Evolutionary conservation across 1,284 basidiomycete genomes (phyloP).

Genomic region (Vanrija pseudolonga): DNA sequence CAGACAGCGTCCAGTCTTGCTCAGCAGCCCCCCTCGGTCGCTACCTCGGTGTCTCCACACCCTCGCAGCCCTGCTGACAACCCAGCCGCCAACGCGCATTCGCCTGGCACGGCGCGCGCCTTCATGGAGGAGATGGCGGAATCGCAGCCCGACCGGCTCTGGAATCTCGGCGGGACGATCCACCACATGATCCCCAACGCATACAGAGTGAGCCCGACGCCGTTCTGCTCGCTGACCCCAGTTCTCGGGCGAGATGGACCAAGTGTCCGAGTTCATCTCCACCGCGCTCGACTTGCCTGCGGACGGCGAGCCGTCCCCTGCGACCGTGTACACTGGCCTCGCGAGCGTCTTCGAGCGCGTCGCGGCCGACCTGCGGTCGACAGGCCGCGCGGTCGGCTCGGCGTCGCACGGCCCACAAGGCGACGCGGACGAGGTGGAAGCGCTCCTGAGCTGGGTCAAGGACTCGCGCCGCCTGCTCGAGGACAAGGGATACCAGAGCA

Average conservation of each 20-base stretch:
- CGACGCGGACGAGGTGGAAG: slow-evolving; percentile 4
- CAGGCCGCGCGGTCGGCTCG: not conserved
- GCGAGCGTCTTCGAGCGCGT: slow-evolving; percentile 18
- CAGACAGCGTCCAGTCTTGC: no score
- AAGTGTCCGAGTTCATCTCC: slow-evolving; percentile 17
- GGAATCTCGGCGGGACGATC: slow-evolving; percentile 1
- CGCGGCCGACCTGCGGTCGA: slow-evolving; percentile 12
- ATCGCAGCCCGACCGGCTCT: slow-evolving; percentile 3
- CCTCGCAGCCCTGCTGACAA: not conserved
- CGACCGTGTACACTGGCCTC: slow-evolving; percentile 8
- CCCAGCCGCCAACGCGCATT: slow-evolving; percentile 21
- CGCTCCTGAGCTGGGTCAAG: slow-evolving; percentile 5
- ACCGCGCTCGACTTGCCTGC: slow-evolving; percentile 1
- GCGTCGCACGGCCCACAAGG: not conserved
- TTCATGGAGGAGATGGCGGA: slow-evolving; percentile 11
- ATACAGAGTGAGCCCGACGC: slow-evolving; percentile 15
- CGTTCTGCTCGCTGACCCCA: slow-evolving; percentile 1
- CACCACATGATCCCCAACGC: slow-evolving; percentile 17
- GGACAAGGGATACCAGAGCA: not conserved
- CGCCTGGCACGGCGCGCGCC: slow-evolving; percentile 15
- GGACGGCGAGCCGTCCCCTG: not conserved
- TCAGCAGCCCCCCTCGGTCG: not conserved
- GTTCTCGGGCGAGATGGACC: slow-evolving; percentile 26
- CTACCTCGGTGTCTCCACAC: no score
- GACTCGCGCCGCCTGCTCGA: slow-evolving; percentile 17